Evolutionary conservation across 805 yeast genomes (phyloP).

Genomic region (Metschnikowia corniflorae): DNA sequence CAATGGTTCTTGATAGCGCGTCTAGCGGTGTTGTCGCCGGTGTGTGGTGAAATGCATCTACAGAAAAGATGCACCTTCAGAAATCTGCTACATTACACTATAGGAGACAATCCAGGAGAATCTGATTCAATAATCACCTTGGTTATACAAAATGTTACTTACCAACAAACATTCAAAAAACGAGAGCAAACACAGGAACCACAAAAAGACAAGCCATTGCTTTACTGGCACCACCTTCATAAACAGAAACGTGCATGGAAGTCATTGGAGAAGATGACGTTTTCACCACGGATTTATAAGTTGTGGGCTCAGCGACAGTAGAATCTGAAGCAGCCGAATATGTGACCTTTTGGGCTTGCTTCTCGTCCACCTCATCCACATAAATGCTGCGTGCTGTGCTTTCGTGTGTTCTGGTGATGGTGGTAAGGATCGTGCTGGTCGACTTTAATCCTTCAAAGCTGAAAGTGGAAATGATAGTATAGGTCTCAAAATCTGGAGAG

Average conservation of each 20-base stretch:
- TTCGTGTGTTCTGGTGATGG: neutral
- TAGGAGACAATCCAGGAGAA: too few relatives aligned
- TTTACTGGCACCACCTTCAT: neutral
- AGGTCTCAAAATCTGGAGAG: too few relatives aligned
- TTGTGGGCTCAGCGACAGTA: neutral
- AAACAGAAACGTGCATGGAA: neutral
- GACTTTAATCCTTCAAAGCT: too few relatives aligned
- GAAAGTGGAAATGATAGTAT: too few relatives aligned
- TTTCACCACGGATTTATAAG: neutral
- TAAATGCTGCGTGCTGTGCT: neutral
- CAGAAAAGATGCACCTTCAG: too few relatives aligned
- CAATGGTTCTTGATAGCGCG: too few relatives aligned
- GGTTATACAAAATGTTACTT: neutral
- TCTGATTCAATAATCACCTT: neutral
- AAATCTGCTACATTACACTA: too few relatives aligned
- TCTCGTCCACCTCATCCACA: neutral
- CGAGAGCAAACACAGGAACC: neutral
- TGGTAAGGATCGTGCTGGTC: neutral
- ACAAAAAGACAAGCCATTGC: neutral
- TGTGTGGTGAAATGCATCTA: neutral
- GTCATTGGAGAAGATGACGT: neutral
- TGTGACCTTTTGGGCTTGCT: neutral
- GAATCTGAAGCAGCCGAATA: too few relatives aligned
- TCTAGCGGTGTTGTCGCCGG: too few relatives aligned
- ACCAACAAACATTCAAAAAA: neutral